Conservation (phyloP, 176 grass and related monocot genomes). For the Phoenix dactylifera region DNA sequence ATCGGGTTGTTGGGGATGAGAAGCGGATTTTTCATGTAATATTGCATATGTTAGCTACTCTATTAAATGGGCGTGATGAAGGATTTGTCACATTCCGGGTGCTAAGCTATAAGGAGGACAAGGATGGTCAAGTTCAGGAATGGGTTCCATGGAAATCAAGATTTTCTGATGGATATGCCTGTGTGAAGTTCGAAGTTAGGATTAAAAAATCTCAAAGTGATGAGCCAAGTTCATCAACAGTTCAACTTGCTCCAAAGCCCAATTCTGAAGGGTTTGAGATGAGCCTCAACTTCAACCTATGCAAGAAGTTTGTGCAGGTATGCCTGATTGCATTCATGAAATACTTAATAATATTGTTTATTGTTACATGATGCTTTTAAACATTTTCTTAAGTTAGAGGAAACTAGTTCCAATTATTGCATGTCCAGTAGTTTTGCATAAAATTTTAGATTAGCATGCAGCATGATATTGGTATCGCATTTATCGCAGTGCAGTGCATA, state of each 20-base stretch:
- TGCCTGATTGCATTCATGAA: not conserved
- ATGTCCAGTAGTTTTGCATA: no score
- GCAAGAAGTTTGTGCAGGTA: constrained; percentile 68
- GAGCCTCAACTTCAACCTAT: constrained; percentile 87
- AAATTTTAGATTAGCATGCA: no score
- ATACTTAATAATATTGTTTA: not conserved
- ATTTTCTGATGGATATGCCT: constrained; percentile 56
- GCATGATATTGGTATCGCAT: no score
- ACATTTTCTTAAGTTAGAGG: no score
- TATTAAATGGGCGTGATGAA: constrained; percentile 42
- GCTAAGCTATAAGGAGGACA: constrained; percentile 37
- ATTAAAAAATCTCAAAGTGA: constrained; percentile 27
- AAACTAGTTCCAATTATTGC: no score
- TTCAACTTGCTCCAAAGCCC: constrained; percentile 17
- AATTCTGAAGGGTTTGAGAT: constrained; percentile 47
- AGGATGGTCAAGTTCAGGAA: constrained; percentile 58
- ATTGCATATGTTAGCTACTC: constrained; percentile 68
- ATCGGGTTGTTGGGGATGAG: constrained; percentile 70
- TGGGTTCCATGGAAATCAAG: constrained; percentile 61
- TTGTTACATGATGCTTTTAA: no score
- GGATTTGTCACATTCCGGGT: constrained; percentile 51
- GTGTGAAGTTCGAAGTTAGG: constrained; percentile 73
- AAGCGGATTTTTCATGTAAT: constrained; percentile 91
- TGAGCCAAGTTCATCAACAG: constrained; percentile 20
- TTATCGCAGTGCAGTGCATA: no score